A percentile compares a stretch with the other conserved stretches of the same genome.
Evolutionary conservation across 257 asterid species (phyloP).

Genomic region (Capsicum chinense): DNA sequence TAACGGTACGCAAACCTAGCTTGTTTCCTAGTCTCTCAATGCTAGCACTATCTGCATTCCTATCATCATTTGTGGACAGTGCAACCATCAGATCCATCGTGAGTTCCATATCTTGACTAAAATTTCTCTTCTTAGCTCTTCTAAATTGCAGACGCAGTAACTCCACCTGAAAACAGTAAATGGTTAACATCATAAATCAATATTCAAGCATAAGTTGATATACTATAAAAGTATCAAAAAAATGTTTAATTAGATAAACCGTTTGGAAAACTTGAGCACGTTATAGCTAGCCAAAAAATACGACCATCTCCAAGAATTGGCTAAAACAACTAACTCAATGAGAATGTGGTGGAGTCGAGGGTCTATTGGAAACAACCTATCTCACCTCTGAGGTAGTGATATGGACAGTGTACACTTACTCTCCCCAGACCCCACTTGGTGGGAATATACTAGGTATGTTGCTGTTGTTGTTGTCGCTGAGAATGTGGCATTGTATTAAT

Average conservation of each 20-base stretch:
- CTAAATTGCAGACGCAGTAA: conserved; percentile 54
- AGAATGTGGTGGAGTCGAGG: background rate
- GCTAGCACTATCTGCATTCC: conserved; percentile 73
- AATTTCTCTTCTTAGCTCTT: conserved; percentile 61
- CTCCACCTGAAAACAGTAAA: conserved; percentile 54
- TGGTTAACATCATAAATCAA: background rate
- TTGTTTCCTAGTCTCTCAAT: conserved; percentile 77
- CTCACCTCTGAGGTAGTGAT: too few relatives aligned
- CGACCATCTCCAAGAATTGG: background rate
- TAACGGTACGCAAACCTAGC: conserved; percentile 59
- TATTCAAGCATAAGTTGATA: background rate
- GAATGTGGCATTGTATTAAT: background rate
- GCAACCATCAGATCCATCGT: conserved; percentile 87
- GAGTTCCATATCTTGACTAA: conserved; percentile 88
- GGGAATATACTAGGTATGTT: too few relatives aligned
- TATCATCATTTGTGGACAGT: conserved; percentile 59
- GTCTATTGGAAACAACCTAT: too few relatives aligned
- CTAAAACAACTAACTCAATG: background rate
- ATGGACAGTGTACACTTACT: too few relatives aligned
- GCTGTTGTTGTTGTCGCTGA: too few relatives aligned
- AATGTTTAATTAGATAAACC: background rate
- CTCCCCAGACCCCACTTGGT: too few relatives aligned
- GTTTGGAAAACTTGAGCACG: background rate
- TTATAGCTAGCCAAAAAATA: background rate
- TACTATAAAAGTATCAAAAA: background rate